Conservation (phyloP, 2,329 filamentous ascomycete genomes). For the Talaromyces islandicus region DNA sequence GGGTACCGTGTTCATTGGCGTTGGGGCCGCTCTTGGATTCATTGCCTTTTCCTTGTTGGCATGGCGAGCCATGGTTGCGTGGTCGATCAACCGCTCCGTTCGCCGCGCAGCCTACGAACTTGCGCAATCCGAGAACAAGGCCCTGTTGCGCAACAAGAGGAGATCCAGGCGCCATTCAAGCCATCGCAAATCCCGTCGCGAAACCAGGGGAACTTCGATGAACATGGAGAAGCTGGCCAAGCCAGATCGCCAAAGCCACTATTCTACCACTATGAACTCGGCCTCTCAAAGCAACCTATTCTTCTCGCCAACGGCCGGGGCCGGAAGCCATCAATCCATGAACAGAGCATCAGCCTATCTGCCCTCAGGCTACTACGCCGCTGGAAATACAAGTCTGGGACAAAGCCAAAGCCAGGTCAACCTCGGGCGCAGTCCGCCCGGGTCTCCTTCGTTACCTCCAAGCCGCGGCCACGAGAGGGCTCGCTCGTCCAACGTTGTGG, state of each 20-base stretch:
- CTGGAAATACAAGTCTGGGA: slow-evolving; percentile 51
- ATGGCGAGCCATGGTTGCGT: slow-evolving; percentile 84
- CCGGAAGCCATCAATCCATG: slow-evolving; percentile 48
- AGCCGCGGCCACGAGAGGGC: slow-evolving; percentile 35
- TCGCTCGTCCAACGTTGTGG: slow-evolving; percentile 22
- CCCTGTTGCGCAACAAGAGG: slow-evolving; percentile 43
- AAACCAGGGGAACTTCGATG: slow-evolving; percentile 35
- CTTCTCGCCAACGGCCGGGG: slow-evolving; percentile 84
- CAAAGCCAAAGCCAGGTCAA: slow-evolving; percentile 28
- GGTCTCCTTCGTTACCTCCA: slow-evolving; percentile 54
- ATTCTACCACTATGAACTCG: slow-evolving; percentile 29
- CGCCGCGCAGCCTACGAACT: slow-evolving; percentile 75
- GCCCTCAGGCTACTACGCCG: slow-evolving; percentile 85
- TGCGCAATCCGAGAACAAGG: slow-evolving; percentile 64
- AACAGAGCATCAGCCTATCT: slow-evolving; percentile 71
- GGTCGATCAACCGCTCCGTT: slow-evolving; percentile 86
- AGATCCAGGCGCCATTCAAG: slow-evolving; percentile 24
- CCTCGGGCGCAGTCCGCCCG: slow-evolving; percentile 53
- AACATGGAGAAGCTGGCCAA: slow-evolving; percentile 47
- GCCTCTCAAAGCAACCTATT: slow-evolving; percentile 71
- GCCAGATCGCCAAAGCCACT: slow-evolving; percentile 30
- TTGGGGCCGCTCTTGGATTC: slow-evolving; percentile 80
- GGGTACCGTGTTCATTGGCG: slow-evolving; percentile 92
- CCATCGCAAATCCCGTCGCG: slow-evolving; percentile 16
- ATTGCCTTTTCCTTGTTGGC: slow-evolving; percentile 74